phyloP scores from a whole-genome alignment of 2,329 filamentous ascomycete species.

The Ophiostoma sp. region DNA sequence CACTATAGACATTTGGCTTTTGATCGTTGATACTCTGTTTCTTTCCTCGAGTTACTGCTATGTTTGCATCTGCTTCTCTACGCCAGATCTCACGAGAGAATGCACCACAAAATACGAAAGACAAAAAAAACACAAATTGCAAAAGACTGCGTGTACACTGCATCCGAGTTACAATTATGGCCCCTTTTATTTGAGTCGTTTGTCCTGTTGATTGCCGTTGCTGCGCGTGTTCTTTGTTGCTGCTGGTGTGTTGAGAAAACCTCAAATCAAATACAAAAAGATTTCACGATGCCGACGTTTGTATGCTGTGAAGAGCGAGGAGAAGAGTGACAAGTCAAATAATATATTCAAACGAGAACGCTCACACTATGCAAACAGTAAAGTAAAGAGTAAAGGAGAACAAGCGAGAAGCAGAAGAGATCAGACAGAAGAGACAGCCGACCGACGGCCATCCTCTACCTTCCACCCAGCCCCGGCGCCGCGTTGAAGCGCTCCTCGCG shows the following conservation, averaged over 20 bases:
- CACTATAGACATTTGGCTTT: neutral
- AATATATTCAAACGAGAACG: neutral
- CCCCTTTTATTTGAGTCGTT: neutral
- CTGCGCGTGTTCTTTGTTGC: neutral
- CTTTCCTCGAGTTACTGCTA: neutral
- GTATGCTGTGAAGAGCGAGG: neutral
- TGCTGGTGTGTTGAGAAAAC: neutral
- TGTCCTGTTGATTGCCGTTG: neutral
- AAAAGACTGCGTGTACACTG: neutral
- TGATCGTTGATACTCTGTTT: neutral
- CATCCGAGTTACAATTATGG: neutral
- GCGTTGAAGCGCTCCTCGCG: conserved; percentile 62
- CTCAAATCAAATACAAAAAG: neutral
- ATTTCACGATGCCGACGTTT: neutral
- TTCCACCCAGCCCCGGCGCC: neutral
- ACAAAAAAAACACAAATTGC: neutral
- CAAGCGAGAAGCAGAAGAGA: neutral
- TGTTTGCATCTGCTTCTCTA: neutral
- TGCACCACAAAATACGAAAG: neutral
- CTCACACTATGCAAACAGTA: neutral
- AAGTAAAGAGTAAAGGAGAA: neutral
- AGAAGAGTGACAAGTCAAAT: neutral
- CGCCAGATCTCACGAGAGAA: neutral
- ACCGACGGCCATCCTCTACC: neutral
- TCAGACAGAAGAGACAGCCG: neutral